Base-by-base conservation (phyloP, 169 alveolate species). In the Cryptosporidium muris region DNA sequence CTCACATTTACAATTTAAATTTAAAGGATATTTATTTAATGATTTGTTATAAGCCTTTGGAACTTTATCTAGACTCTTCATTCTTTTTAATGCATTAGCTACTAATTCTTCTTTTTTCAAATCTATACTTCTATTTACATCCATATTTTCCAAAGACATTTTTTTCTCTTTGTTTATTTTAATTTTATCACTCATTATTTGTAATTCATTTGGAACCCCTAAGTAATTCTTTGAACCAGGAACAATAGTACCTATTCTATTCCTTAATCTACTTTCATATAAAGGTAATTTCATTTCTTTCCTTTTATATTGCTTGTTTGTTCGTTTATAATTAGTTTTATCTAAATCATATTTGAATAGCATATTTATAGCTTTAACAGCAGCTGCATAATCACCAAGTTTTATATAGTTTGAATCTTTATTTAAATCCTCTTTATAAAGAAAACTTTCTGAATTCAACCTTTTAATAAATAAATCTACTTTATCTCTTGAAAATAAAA, bases 51-150 rank as follows among this genome's bases (percentile, higher is more conserved):
- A 14, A 12, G 3, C 34, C 11, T 2, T 40, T 60, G 11, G 80
- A 67, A 14, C 14, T 3, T 53, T 3, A 9, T 67, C 49, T 6
- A 58, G 64, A 34, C n/a, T 16, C 16, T 34, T 37, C 16, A 58
- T 52, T 43, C 85, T 54, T 48, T 74, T 74, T 2, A 60, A n/a
- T 37, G 85, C 85, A 25, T 25, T 25, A 16, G 85, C 85, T 49
- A 58, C 85, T 7, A 74, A n/a, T 38, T 16, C 54, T 64, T 74
- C 60, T 43, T 52, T 74, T 45, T 68, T 74, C 3, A 58, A 3
- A 2, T 40, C 42, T 51, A 58, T 68, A 2, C 43, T 52, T 38
- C 65, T 52, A 14, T 47, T 43, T 25, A 53, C 14, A 25, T 74
- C 36, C 25, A 25, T 25, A 25, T 25, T 25, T 25, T 25, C 25